A percentile compares a stretch with the other conserved stretches of the same genome.
Conservation (phyloP, 208 protist species). For the Leishmania aethiopica region DNA sequence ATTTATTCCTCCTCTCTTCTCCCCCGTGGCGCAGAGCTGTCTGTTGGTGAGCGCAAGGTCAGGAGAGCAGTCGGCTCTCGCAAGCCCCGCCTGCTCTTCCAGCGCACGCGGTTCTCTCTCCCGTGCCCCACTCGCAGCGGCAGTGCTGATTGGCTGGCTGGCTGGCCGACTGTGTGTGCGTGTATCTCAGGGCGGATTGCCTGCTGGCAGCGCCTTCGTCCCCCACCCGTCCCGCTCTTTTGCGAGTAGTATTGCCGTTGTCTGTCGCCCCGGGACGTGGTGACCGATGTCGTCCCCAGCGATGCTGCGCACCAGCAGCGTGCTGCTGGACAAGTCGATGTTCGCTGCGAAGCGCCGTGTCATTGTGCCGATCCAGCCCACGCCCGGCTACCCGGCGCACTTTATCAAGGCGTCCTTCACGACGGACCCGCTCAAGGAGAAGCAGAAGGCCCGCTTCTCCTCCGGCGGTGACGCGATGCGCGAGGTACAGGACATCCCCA, state of each 20-base stretch:
- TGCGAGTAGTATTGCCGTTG: neutral
- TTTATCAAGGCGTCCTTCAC: slow-evolving; percentile 89
- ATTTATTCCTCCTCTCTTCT: neutral
- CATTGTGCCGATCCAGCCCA: slow-evolving; percentile 88
- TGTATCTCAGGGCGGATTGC: neutral
- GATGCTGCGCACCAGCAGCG: slow-evolving; percentile 38
- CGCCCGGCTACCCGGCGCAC: slow-evolving; percentile 78
- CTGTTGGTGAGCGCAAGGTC: neutral
- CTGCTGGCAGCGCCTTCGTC: neutral
- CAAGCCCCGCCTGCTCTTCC: slow-evolving; percentile 4
- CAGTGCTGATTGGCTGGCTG: neutral
- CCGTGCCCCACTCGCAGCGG: neutral
- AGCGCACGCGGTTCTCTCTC: neutral
- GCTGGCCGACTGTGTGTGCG: neutral
- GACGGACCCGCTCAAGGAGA: slow-evolving; percentile 90
- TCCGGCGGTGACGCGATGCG: slow-evolving; percentile 89
- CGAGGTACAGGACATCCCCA: slow-evolving; percentile 85
- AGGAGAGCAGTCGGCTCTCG: slow-evolving; percentile 8
- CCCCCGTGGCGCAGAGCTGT: neutral
- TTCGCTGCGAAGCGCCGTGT: slow-evolving; percentile 92
- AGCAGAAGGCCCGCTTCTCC: slow-evolving; percentile 87
- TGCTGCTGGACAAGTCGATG: slow-evolving; percentile 89
- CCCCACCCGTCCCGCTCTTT: no score
- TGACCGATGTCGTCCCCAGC: neutral
- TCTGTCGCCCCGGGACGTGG: neutral